These are phyloP conservation scores for Colletotrichum echinochloae DNA, from an alignment of 2,329 filamentous ascomycete genomes.

Conservation along the genomic window DNA sequence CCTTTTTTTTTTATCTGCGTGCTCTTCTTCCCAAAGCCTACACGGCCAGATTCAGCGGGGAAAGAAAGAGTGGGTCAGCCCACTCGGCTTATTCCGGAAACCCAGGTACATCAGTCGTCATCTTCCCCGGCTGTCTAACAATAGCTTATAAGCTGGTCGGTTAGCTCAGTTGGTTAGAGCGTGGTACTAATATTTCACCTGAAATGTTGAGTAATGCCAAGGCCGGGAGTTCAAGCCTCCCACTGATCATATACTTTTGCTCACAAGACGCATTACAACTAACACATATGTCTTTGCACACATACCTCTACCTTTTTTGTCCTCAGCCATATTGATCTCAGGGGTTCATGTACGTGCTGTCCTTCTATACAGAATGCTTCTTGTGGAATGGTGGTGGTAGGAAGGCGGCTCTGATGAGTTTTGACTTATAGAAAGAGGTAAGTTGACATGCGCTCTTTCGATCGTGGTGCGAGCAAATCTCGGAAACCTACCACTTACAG, in stretches of 20 bases:
- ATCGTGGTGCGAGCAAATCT: background rate
- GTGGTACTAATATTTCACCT: constrained; percentile 18
- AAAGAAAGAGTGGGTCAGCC: background rate
- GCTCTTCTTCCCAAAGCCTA: background rate
- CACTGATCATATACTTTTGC: background rate
- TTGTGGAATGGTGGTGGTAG: background rate
- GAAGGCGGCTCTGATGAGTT: background rate
- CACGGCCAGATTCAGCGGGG: background rate
- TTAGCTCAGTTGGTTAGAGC: constrained; percentile 24
- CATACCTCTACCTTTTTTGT: fast-evolving
- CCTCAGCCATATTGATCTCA: background rate
- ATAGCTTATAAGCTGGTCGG: constrained; percentile 4
- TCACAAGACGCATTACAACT: no score
- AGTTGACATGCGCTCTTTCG: background rate
- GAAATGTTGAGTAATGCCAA: constrained; percentile 17
- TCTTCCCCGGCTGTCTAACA: fast-evolving
- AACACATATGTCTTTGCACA: background rate
- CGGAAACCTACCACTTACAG: background rate
- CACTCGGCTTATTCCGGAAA: background rate
- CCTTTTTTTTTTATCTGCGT: background rate
- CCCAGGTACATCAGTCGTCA: background rate
- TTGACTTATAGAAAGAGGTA: background rate
- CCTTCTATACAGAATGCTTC: background rate
- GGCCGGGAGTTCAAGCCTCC: constrained; percentile 23
- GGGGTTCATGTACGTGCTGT: background rate